Conservation (phyloP, 2,329 filamentous ascomycete genomes). For the Aspergillus awamori region DNA sequence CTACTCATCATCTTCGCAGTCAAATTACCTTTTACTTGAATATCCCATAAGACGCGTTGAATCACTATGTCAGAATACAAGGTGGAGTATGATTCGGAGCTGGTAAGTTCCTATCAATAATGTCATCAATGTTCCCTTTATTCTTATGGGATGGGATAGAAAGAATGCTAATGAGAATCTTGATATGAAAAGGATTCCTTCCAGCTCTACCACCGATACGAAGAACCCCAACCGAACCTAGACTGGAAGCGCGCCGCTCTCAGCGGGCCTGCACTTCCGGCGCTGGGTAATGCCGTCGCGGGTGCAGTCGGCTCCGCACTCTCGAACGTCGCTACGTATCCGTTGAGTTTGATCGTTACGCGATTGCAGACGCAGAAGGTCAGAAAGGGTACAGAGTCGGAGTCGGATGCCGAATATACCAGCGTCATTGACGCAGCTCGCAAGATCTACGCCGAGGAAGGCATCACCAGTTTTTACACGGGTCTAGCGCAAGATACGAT, state of each 20-base stretch:
- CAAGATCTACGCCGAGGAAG: constrained; percentile 72
- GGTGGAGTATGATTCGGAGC: constrained; percentile 16
- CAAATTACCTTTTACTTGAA: background rate
- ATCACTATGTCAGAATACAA: constrained; percentile 15
- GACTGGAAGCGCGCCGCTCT: constrained; percentile 38
- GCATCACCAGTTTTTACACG: constrained; percentile 73
- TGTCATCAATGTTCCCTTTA: background rate
- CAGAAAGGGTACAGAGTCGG: constrained; percentile 38
- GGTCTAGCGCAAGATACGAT: constrained; percentile 66
- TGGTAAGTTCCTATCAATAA: background rate
- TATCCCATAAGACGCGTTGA: background rate
- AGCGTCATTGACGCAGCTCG: constrained; percentile 69
- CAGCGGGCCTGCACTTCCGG: constrained; percentile 60
- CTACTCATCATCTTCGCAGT: too few relatives aligned
- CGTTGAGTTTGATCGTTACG: constrained; percentile 78
- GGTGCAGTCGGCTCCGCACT: constrained; percentile 77
- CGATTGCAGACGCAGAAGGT: constrained; percentile 76
- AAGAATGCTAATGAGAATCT: background rate
- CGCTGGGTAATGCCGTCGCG: constrained; percentile 78
- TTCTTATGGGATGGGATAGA: background rate
- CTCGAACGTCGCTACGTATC: constrained; percentile 78
- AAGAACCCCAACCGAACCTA: constrained; percentile 32
- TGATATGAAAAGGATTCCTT: constrained; percentile 41
- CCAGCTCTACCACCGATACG: constrained; percentile 48
- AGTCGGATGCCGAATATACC: constrained; percentile 56